A percentile compares a stretch with the other conserved stretches of the same genome.
Evolutionary conservation across 2,329 filamentous ascomycete species (phyloP).

Genomic region (Phyllosticta citrichinensis): DNA sequence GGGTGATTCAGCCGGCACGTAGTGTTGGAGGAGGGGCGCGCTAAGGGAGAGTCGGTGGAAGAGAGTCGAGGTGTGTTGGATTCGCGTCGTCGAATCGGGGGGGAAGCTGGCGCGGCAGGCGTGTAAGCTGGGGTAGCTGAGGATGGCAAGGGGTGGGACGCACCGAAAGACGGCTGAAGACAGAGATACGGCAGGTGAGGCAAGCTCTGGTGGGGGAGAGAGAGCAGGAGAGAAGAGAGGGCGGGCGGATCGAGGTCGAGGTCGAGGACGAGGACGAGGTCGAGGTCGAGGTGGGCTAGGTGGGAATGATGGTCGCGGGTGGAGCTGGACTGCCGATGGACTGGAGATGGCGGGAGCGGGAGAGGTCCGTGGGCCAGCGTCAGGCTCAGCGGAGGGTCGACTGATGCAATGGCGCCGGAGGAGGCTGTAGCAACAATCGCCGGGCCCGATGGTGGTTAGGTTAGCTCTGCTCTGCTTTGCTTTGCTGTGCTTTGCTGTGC

Average conservation of each 20-base stretch:
- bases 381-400: neutral
- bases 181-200: neutral
- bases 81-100: neutral
- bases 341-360: neutral
- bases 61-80: conserved; percentile 61
- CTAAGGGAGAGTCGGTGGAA: conserved; percentile 58
- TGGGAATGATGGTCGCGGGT: neutral
- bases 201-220: neutral
- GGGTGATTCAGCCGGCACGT: neutral
- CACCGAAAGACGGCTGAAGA: neutral
- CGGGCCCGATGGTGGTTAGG: neutral
- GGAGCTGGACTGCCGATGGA: neutral
- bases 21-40: neutral
- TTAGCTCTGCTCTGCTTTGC: too few relatives aligned
- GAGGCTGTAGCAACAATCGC: neutral
- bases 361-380: neutral
- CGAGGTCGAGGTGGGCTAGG: neutral
- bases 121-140: neutral
- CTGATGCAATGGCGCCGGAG: neutral
- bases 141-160: neutral
- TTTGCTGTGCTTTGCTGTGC: neutral
- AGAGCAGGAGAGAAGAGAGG: neutral
- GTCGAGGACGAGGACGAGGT: neutral
- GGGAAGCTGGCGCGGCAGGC: conserved; percentile 4
- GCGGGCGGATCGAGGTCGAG: neutral